Evolutionary conservation across 805 yeast genomes (phyloP), one percentile per base, ranked within the genome.

Genomic region (Candida hungchunana): DNA sequence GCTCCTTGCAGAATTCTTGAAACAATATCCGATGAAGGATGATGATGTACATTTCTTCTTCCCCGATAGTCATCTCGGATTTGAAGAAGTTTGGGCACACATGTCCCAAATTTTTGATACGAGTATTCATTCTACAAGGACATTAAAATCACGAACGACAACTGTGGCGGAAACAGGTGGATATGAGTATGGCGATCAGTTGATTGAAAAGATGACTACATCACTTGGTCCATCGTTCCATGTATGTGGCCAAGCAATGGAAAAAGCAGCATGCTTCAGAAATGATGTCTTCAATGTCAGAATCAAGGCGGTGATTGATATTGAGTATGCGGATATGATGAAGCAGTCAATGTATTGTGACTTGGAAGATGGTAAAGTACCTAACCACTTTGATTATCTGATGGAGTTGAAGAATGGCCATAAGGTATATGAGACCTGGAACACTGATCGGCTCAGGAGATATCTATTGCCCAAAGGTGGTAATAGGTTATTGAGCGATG

Each of bases 71-170:
- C 56, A 58, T 0, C 49, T 67, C 4, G 82, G 82, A 3, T 74
- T 73, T 43, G 84, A 77, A 46, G 75, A 73, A 34, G 69, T 64
- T 1, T 71, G 79, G 72, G 55, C 65, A 3, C 59, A 60, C 5
- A 44, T 73, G 4, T 53, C 58, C 0, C 33, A 46, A 0, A 31
- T 43, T 4, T 51, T 58, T 28, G 36, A 47, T 2, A 45, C 53
- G 3, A 47, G 46, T 24, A 42, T 65, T 8, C 69, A 66, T 38
- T 43, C 58, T 17, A 62, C 55, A 28, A n/a, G 34, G 4, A 58
- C 56, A 28, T 31, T 46, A 10, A 46, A 35, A 36, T 26, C 44
- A 11, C 43, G 60, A 22, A 55, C 54, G 18, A 15, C 37, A 18
- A 20, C 53, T 1, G 44, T 59, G 18, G 20, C 17, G 6, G 27